Percentiles rank a stretch among this genome's conserved stretches.
phyloP scores from a whole-genome alignment of 768 basidiomycete genomes.

The Hericium coralloides region DNA sequence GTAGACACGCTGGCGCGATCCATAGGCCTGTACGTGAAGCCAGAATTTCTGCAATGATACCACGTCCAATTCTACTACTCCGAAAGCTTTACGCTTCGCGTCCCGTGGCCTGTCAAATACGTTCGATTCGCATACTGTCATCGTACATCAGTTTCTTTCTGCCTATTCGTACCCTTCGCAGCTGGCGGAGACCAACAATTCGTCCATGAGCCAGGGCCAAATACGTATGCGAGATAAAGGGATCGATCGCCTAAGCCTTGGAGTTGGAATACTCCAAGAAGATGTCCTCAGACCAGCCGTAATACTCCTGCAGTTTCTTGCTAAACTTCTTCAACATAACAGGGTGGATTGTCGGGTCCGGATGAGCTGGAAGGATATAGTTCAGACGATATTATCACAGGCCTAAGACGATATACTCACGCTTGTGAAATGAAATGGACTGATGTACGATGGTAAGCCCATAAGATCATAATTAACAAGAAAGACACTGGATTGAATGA shows the following conservation, averaged over 20 bases:
- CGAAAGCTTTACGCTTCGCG: too few relatives aligned
- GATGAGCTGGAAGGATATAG: conserved; percentile 16
- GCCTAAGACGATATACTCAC: conserved; percentile 4
- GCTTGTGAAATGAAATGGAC: conserved; percentile 25
- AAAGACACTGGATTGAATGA: neutral
- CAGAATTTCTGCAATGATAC: too few relatives aligned
- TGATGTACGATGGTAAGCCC: neutral
- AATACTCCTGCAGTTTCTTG: conserved; percentile 18
- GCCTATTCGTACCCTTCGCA: too few relatives aligned
- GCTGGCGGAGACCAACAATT: too few relatives aligned
- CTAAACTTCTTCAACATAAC: conserved; percentile 18
- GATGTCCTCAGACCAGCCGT: conserved; percentile 22
- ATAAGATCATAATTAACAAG: neutral
- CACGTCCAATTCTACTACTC: too few relatives aligned
- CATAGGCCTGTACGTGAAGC: too few relatives aligned
- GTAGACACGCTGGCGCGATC: too few relatives aligned
- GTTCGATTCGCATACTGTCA: too few relatives aligned
- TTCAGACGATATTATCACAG: neutral
- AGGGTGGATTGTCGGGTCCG: conserved; percentile 20
- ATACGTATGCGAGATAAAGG: too few relatives aligned
- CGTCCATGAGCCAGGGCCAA: too few relatives aligned
- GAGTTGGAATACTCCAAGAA: conserved; percentile 9
- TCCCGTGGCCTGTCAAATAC: too few relatives aligned
- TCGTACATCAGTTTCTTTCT: neutral
- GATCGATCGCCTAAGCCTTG: too few relatives aligned